Evolutionary conservation across 768 basidiomycete genomes (phyloP), one percentile per base, ranked within the genome.

Genomic region (Pleurotus cornucopiae): DNA sequence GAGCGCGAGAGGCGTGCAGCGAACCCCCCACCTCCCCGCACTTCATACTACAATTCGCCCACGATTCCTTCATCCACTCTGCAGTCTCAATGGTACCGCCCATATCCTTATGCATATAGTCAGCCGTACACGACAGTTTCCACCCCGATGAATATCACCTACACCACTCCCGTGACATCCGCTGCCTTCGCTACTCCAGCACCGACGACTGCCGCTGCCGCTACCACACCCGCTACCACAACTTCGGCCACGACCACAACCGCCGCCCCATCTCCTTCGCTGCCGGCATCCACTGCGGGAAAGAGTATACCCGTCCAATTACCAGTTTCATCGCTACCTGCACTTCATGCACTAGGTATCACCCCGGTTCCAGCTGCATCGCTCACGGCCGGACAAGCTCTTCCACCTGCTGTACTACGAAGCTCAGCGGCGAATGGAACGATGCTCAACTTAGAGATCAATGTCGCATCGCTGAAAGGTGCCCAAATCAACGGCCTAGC

Each of bases 401-500:
- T 83, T 62, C 86, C 89, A 0, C 78, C 86, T n/a, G 89, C 88
- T n/a, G 80, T 92, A 13, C 73, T 91, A 49, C 80, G 85, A 39
- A 85, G 88, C 25, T 85, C 86, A 1, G 83, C 84, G 2, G 79
- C 83, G 5, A 84, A 89, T 63, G 89, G 89, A 11, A 78, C 81
- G 16, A 83, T 86, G 76, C 68, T 91, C 57, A 87, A 79, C 64
- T 71, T 93, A 54, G 90, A 92, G 60, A 88, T 93, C 64, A 91
- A 91, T 58, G 82, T 91, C 25, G 83, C 84, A 13, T 69, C 85
- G 16, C 73, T 93, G 54, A 86, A 89, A 67, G 76, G 83, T 14
- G 73, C 81, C n/a, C 90, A 92, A 63, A 86, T 88, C 83, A 88
- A 78, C 64, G 88, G 88, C 12, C 62, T 91, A 60, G 87, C 87